phyloP scores from a whole-genome alignment of 1,284 basidiomycete species.

The Ganoderma boninense region DNA sequence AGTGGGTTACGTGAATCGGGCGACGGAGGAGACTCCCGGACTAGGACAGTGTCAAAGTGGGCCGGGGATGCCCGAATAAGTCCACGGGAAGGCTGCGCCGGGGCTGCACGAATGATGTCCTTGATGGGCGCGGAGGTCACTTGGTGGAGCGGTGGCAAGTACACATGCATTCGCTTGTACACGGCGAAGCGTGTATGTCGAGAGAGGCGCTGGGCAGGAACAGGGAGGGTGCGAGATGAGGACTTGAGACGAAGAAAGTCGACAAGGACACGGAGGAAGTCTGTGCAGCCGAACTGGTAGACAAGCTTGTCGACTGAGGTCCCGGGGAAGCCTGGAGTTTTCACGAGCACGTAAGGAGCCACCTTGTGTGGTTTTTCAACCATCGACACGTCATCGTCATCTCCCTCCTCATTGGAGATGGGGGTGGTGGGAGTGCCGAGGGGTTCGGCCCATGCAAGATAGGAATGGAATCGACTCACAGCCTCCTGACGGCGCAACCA shows the following conservation, averaged over 20 bases:
- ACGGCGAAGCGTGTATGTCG: slow-evolving; percentile 11
- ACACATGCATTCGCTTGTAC: slow-evolving; percentile 14
- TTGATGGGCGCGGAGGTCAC: slow-evolving; percentile 8
- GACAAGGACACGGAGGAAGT: slow-evolving; percentile 20
- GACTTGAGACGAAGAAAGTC: slow-evolving; percentile 18
- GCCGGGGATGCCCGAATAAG: neutral
- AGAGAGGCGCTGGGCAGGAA: neutral
- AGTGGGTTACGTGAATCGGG: neutral
- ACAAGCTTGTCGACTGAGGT: slow-evolving; percentile 8
- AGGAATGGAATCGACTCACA: slow-evolving; percentile 11
- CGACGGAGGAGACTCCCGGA: neutral
- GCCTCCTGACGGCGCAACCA: slow-evolving; percentile 35
- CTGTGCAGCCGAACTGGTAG: slow-evolving; percentile 17
- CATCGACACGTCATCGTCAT: no score
- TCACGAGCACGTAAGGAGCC: slow-evolving; percentile 23
- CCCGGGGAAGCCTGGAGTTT: slow-evolving; percentile 8
- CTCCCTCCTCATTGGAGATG: no score
- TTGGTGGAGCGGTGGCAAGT: slow-evolving; percentile 14
- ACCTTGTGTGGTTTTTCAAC: no score
- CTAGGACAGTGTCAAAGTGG: slow-evolving; percentile 21
- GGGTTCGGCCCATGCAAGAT: slow-evolving; percentile 20
- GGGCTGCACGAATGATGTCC: slow-evolving; percentile 17
- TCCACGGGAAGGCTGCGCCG: slow-evolving; percentile 7
- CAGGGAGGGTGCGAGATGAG: no score
- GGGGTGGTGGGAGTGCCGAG: no score